Percentiles rank a stretch among this genome's conserved stretches.
phyloP scores from a whole-genome alignment of 202 grass and related monocot genomes.

The Miscanthus sacchariflorus region DNA sequence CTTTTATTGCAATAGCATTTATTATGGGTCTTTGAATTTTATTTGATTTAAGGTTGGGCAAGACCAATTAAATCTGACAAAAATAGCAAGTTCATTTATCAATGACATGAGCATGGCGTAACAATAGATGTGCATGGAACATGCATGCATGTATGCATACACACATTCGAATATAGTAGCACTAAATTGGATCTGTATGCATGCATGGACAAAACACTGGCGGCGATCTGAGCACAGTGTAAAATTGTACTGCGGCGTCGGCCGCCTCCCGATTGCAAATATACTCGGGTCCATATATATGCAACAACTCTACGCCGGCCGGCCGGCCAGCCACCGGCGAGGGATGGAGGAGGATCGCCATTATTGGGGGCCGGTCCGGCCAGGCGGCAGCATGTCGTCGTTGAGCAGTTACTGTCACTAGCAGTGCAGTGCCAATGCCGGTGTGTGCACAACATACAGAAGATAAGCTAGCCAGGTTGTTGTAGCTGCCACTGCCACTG shows the following conservation, averaged over 20 bases:
- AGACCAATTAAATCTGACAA: too few species aligned
- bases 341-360: not conserved
- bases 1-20: too few species aligned
- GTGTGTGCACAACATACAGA: not conserved
- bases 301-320: too few species aligned
- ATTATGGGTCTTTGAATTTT: too few species aligned
- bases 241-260: slow-evolving; percentile 24
- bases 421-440: not conserved
- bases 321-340: too few species aligned
- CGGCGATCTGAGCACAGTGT: slow-evolving; percentile 19
- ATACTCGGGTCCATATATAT: not conserved
- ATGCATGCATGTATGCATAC: not conserved
- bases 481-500: not conserved
- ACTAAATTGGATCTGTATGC: not conserved
- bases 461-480: not conserved
- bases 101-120: too few species aligned
- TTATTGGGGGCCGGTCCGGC: not conserved
- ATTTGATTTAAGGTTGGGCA: too few species aligned
- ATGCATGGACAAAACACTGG: not conserved
- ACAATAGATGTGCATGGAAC: not conserved
- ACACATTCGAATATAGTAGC: not conserved
- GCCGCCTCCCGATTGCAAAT: not conserved
- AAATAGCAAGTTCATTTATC: too few species aligned
- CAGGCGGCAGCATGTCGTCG: not conserved
- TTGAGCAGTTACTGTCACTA: not conserved